Base-by-base conservation (phyloP, 306 rosid species). In the Vigna reflexopilosa region DNA sequence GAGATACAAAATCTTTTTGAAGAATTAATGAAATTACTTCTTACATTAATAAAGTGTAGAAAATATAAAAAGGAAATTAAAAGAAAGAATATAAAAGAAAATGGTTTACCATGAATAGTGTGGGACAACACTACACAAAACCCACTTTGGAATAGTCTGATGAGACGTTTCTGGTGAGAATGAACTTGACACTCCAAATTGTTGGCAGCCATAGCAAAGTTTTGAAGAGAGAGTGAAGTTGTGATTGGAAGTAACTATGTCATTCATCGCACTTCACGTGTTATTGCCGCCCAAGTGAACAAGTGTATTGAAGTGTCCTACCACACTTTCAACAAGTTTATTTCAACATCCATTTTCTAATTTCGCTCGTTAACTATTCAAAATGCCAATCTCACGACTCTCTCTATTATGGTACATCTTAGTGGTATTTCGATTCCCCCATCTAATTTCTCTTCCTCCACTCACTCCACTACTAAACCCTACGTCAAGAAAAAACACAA, bases 161-260 rank as follows among this genome's bases (percentile, higher is more conserved):
- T 44, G 55, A 79, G 90, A 91, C 88, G 86, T 88, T 85, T 85
- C 77, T 51, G 88, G 89, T 76, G 54, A 10, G 56, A 86, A 74
- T 44, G 84, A 85, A 67, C 68, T 78, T 78, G 3, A 84, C 75
- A 76, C 83, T 79, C 83, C 5, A 28, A 14, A 20, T 36, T 81
- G 71, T 67, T 68, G 62, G 76, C 81, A 20, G 50, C 72, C 49
- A 40, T 57, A 34, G 32, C 77, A 15, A 54, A 80, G 72, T n/a
- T n/a, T n/a, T n/a, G n/a, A 5, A 8, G 3, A 11, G 14, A 9
- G 15, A 19, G 22, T 61, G 12, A 66, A 38, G 42, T 30, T 28
- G 78, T 51, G 20, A 57, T 20, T 72, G 77, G 66, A 47, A n/a
- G 24, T 16, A 47, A 76, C 80, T 71, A 59, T 82, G 8, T 13